Evolutionary conservation across 805 yeast species (phyloP).

Genomic region (Ogataea ramenticola): DNA sequence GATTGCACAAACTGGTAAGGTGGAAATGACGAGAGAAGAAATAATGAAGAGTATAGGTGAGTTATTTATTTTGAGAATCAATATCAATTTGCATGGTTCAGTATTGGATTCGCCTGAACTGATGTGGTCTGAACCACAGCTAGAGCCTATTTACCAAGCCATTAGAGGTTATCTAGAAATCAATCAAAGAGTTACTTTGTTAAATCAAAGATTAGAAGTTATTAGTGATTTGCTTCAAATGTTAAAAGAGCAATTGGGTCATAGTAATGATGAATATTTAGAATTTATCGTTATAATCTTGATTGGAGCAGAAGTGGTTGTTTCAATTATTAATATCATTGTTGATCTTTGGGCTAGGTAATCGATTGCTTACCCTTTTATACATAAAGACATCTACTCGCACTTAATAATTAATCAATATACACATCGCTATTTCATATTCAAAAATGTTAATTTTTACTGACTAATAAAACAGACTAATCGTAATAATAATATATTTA

Average conservation of each 20-base stretch:
- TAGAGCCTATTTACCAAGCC: conserved; percentile 96
- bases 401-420: too few species aligned
- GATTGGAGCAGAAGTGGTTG: conserved; percentile 87
- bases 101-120: conserved; percentile 94
- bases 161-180: conserved; percentile 93
- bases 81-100: conserved; percentile 77
- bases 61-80: conserved; percentile 77
- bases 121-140: conserved; percentile 98
- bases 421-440: neutral
- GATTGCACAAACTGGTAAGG: conserved; percentile 91
- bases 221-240: conserved; percentile 88
- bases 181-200: conserved; percentile 82
- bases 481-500: conserved; percentile 2
- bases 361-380: too few species aligned
- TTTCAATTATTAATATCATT: conserved; percentile 75
- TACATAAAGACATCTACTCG: too few species aligned
- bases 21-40: conserved; percentile 87
- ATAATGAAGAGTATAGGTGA: conserved; percentile 98
- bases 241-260: conserved; percentile 96
- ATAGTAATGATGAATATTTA: conserved; percentile 85
- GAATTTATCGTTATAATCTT: conserved; percentile 86
- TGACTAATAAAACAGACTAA: too few species aligned
- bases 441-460: too few species aligned
- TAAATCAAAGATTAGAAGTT: conserved; percentile 90
- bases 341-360: conserved; percentile 23